phyloP scores from a whole-genome alignment of 345 rosid species.

The Sonneratia alba region DNA sequence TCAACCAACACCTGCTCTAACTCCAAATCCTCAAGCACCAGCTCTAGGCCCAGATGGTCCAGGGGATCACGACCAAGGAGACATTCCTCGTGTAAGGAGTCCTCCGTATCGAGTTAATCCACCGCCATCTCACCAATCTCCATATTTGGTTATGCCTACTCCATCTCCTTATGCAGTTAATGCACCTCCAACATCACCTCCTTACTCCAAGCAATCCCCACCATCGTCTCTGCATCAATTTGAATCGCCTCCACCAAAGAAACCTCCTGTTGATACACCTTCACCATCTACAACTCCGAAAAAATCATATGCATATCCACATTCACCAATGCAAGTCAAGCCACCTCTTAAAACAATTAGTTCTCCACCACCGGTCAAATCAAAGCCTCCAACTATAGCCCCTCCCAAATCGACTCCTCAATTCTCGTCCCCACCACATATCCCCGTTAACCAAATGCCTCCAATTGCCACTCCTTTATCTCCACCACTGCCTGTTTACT shows the following conservation, averaged over 20 bases:
- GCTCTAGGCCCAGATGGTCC: not conserved
- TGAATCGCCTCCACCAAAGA: not conserved
- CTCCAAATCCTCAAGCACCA: not conserved
- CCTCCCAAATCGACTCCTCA: not conserved
- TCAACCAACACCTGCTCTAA: not conserved
- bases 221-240: too few relatives aligned
- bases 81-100: not conserved
- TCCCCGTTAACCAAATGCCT: too few relatives aligned
- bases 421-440: not conserved
- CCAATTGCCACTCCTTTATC: too few relatives aligned
- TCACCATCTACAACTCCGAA: too few relatives aligned
- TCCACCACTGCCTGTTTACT: slow-evolving; percentile 1
- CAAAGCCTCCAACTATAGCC: not conserved
- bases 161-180: too few relatives aligned
- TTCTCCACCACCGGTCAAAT: not conserved
- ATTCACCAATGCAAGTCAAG: too few relatives aligned
- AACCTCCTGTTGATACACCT: not conserved
- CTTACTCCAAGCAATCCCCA: too few relatives aligned
- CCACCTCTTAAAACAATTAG: not conserved
- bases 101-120: too few relatives aligned
- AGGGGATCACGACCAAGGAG: not conserved
- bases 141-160: too few relatives aligned
- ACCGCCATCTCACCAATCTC: too few relatives aligned
- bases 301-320: too few relatives aligned
- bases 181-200: too few relatives aligned